Base-by-base conservation (phyloP, 148 eudicot species). In the Rhododendron mucronatum region DNA sequence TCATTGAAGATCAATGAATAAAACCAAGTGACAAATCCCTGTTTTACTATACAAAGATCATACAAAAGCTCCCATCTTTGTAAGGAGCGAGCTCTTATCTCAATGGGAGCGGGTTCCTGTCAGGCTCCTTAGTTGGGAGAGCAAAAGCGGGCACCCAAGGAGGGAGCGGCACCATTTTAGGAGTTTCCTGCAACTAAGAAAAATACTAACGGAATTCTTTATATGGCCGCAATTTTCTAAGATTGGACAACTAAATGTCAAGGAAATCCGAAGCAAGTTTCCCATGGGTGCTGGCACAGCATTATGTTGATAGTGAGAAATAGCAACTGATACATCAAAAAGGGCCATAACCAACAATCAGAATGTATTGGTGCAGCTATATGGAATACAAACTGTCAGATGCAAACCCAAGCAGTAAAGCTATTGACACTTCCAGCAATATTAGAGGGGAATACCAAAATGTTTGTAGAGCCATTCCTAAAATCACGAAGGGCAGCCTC, bases 401-500 rank as follows among this genome's bases (percentile, higher is more conserved):
- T 28, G 15, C 41, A 71, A 71, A 45, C 67, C 61, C 48, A 84
- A 84, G 48, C 15, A 33, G 45, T 45, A 71, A 13, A 73, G 18
- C 33, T 39, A 61, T 83, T 8, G 16, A 57, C 63, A 21, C 74
- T 76, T 77, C 50, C n/a, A 77, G 82, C n/a, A 85, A 6, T 47
- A 48, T 50, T 15, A 48, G 7, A 71, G 41, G 55, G 77, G 67
- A 85, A 79, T 90, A 91, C 93, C 89, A 91, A 85, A 74, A 91
- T 89, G 61, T 79, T 91, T 51, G 89, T 91, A 73, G 92, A 85
- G 77, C 93, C 93, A 80, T 83, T 86, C 88, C 93, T 90, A 85
- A 91, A 91, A 84, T 89, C 91, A 81, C 83, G 91, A 51, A 91
- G 89, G 16, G 93, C 93, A 35, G 92, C 89, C 81, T 91, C 93